phyloP scores from a whole-genome alignment of 495 filamentous ascomycete species.

The Aspergillus indologenus region DNA sequence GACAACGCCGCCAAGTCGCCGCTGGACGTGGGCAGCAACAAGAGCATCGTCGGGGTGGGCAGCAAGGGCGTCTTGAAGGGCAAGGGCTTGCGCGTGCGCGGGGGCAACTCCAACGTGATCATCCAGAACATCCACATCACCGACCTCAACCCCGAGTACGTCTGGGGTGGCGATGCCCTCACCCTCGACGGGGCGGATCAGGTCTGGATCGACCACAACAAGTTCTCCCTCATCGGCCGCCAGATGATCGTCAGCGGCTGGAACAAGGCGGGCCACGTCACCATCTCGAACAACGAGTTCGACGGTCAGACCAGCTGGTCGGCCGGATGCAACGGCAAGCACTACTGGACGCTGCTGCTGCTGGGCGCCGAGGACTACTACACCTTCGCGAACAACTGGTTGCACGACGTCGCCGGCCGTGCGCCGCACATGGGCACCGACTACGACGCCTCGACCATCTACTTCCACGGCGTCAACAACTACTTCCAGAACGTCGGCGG shows the following conservation, averaged over 20 bases:
- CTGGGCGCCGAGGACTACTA: conserved; percentile 17
- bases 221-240: conserved; percentile 20
- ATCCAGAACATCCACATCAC: conserved; percentile 36
- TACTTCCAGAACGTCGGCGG: conserved; percentile 21
- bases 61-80: conserved; percentile 23
- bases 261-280: conserved; percentile 16
- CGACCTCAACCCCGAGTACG: conserved; percentile 27
- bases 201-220: conserved; percentile 27
- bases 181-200: conserved; percentile 18
- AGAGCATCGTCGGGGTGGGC: conserved; percentile 29
- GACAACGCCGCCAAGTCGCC: conserved; percentile 17
- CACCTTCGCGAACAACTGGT: conserved; percentile 21
- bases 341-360: conserved; percentile 45
- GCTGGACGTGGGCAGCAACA: conserved; percentile 28
- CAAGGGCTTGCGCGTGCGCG: conserved; percentile 18
- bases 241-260: conserved; percentile 22
- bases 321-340: conserved; percentile 45
- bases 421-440: conserved; percentile 26
- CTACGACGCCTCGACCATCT: conserved; percentile 38
- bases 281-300: conserved; percentile 39
- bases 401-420: conserved; percentile 47
- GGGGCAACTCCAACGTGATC: conserved; percentile 24
- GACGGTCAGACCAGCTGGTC: conserved; percentile 44
- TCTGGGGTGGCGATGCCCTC: conserved; percentile 27
- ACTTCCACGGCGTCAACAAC: conserved; percentile 35